Conservation (phyloP, 2,329 filamentous ascomycete genomes). For the Triangularia setosa region DNA sequence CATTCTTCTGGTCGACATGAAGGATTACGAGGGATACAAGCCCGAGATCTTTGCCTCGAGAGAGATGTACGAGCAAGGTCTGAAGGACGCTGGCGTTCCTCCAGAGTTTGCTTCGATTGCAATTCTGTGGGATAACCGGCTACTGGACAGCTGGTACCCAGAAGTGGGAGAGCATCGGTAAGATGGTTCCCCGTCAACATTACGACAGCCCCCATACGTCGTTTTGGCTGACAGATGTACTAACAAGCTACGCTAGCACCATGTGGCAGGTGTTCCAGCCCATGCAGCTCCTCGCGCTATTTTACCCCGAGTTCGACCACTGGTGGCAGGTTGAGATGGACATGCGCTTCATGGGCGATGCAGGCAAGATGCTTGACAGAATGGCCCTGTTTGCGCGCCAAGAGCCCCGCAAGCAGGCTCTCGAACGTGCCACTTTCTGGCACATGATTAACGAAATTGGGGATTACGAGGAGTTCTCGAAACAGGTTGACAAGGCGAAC, state of each 20-base stretch:
- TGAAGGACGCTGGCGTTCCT: slow-evolving; percentile 48
- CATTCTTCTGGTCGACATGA: slow-evolving; percentile 59
- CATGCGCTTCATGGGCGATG: slow-evolving; percentile 35
- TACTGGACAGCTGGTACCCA: slow-evolving; percentile 64
- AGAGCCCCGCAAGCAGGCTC: slow-evolving; percentile 54
- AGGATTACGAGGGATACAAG: slow-evolving; percentile 44
- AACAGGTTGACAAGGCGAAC: slow-evolving; percentile 27
- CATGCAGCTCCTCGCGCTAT: slow-evolving; percentile 33
- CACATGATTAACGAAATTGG: slow-evolving; percentile 52
- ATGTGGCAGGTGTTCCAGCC: slow-evolving; percentile 34
- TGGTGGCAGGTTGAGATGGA: slow-evolving; percentile 44
- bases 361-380: slow-evolving; percentile 30
- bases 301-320: slow-evolving; percentile 35
- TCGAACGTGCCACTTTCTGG: slow-evolving; percentile 55
- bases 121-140: slow-evolving; percentile 65
- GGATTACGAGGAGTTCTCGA: slow-evolving; percentile 41
- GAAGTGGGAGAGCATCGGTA: slow-evolving; percentile 50
- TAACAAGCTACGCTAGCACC: slow-evolving; percentile 22
- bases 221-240: neutral
- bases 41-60: slow-evolving; percentile 50
- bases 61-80: slow-evolving; percentile 49
- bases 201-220: neutral
- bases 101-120: slow-evolving; percentile 65
- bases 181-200: neutral
- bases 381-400: slow-evolving; percentile 42